Conservation (phyloP, 345 rosid species). For the Punica granatum region DNA sequence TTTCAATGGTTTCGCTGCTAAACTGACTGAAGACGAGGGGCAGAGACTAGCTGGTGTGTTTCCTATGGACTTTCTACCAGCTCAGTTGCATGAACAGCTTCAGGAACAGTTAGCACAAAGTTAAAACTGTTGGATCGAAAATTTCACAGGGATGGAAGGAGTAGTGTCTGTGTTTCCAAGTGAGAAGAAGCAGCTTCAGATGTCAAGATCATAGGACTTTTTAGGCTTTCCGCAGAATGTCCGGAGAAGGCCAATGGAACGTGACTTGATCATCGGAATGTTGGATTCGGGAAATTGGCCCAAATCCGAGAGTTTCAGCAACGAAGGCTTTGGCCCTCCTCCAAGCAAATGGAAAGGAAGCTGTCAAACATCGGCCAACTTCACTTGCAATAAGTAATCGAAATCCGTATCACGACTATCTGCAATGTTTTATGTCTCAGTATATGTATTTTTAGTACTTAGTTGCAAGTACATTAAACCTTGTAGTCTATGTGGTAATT, state of each 20-base stretch:
- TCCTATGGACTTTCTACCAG: too few relatives aligned
- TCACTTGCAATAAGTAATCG: conserved; percentile 55
- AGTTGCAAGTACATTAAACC: too few relatives aligned
- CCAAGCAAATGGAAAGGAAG: conserved; percentile 27
- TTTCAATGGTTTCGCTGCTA: conserved; percentile 25
- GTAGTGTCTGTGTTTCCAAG: conserved; percentile 32
- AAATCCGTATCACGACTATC: neutral
- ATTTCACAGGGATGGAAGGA: conserved; percentile 17
- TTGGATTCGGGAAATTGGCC: conserved; percentile 26
- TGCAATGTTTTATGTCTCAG: neutral
- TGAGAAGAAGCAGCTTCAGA: conserved; percentile 23
- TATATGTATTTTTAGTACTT: too few relatives aligned
- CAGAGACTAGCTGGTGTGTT: conserved; percentile 13
- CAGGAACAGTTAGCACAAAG: too few relatives aligned
- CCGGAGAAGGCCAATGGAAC: conserved; percentile 6
- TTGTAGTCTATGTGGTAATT: neutral
- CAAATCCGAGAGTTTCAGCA: conserved; percentile 18
- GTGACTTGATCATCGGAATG: conserved; percentile 17
- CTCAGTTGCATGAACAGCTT: too few relatives aligned
- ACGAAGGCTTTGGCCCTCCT: conserved; percentile 17
- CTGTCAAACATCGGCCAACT: conserved; percentile 21
- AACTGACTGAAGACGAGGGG: conserved; percentile 13
- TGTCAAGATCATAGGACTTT: conserved; percentile 36
- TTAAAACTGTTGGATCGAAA: too few relatives aligned
- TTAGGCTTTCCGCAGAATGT: conserved; percentile 18